phyloP scores from a whole-genome alignment of 345 rosid species.

The Eucalyptus camaldulensis region DNA sequence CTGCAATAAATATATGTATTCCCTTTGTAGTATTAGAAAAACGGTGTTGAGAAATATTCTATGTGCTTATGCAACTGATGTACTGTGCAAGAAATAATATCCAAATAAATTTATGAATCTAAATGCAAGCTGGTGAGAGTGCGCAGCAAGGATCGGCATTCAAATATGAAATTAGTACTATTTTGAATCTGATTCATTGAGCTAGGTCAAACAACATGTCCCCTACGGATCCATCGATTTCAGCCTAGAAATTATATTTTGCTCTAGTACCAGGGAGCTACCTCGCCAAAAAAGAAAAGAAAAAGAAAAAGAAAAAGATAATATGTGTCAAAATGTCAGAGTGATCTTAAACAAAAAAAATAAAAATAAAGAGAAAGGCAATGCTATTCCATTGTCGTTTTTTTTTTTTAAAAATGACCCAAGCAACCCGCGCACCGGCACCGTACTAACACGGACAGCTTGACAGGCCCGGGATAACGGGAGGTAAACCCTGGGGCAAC shows the following conservation, averaged over 20 bases:
- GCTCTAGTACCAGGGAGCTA: background rate
- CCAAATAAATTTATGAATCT: background rate
- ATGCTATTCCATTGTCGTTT: background rate
- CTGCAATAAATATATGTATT: background rate
- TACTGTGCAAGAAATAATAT: background rate
- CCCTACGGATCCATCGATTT: background rate
- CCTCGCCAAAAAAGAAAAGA: background rate
- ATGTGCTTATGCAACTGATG: background rate
- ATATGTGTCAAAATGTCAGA: background rate
- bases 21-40: background rate
- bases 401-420: too few species aligned
- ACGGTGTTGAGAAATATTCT: background rate
- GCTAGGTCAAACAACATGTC: background rate
- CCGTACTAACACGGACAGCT: too few species aligned
- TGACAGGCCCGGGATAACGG: too few species aligned
- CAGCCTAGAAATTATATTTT: background rate
- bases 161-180: background rate
- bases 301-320: too few species aligned
- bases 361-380: too few species aligned
- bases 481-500: too few species aligned
- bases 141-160: background rate
- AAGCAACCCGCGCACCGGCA: too few species aligned
- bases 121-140: background rate
- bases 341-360: background rate
- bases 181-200: background rate